A percentile compares a stretch with the other conserved stretches of the same genome.
Conservation (phyloP, 192 early-diverging fungal species). For the Gonapodya prolifera region DNA sequence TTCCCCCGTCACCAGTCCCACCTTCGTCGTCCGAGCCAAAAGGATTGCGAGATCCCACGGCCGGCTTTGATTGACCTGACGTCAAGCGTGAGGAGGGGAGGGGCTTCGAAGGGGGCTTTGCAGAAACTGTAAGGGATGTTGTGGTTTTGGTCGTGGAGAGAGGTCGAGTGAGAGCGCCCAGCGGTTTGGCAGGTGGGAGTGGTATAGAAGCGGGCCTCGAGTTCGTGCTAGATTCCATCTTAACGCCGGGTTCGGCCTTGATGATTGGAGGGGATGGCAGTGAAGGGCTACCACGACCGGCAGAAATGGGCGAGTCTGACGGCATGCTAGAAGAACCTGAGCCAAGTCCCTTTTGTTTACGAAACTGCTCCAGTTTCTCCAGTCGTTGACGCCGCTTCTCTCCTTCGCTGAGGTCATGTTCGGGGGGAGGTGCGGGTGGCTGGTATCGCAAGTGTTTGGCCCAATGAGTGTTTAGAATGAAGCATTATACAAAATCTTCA, state of each 20-base stretch:
- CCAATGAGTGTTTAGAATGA: not conserved
- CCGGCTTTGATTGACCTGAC: constrained; percentile 2
- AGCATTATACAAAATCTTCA: constrained; percentile 14
- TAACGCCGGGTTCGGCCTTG: constrained; percentile 18
- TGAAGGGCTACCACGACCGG: not conserved
- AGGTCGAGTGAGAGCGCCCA: not conserved
- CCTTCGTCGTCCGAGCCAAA: not conserved
- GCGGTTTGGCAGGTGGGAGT: not conserved
- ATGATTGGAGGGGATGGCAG: constrained; percentile 10
- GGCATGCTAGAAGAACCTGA: not conserved
- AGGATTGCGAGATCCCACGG: not conserved
- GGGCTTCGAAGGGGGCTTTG: not conserved
- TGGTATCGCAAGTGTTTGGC: constrained; percentile 1
- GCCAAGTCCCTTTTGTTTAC: constrained; percentile 40
- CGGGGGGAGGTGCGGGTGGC: constrained; percentile 16
- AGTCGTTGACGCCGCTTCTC: constrained; percentile 58
- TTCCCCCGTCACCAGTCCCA: not conserved
- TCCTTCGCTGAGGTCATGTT: constrained; percentile 30
- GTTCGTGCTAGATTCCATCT: not conserved
- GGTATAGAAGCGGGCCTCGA: not conserved
- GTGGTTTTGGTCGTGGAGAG: not conserved
- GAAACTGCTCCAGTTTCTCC: constrained; percentile 74
- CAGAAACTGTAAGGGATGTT: not conserved
- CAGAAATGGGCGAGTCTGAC: not conserved
- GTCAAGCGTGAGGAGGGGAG: not conserved